Base-by-base conservation (phyloP, 805 yeast species). In the Kodamaea sagamina region DNA sequence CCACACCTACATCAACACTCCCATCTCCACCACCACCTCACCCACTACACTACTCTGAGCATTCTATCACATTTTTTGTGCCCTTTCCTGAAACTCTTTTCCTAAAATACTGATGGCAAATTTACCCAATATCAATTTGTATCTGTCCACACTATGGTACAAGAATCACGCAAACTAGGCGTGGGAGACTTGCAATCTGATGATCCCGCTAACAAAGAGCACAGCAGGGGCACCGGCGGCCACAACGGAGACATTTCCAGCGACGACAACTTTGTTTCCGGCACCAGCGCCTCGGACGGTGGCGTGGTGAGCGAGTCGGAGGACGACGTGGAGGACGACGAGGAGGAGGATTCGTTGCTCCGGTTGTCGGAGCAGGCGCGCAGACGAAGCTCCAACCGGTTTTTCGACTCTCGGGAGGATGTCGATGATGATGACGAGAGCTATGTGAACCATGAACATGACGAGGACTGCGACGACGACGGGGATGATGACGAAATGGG, bases 311-410 rank as follows among this genome's bases (percentile, higher is more conserved):
- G 40, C 12, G 46, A 32, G 15, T 27, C 34, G 6, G 40, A 36
- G 9, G 42, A 45, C 9, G 34, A 7, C 10, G 34, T 19, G 48
- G 36, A 29, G 25, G 56, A 53, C 11, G 51, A 49, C 13, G 47
- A 45, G 29, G 54, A 51, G 17, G 53, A 49, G 8, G 62, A 55
- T 6, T 58, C 71, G 3, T 50, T 77, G 18, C 52, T 53, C 4
- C 54, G 78, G 32, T 52, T 76, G 35, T 63, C 77, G 6, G 72
- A 67, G 11, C 73, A 71, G 58, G 53, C 44, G 50, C 16, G 58
- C 45, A 6, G 60, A 48, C 5, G 63, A 51, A 21, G 60, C 54
- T 50, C 8, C 61, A 39, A 22, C 24, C 11, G 37, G 9, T 39
- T 32, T 24, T 24, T 29, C 17, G 37, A 39, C 22, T 16, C 42